These are phyloP conservation scores for Daldinia caldariorum DNA, from an alignment of 495 filamentous ascomycete species.

Conservation along the genomic window DNA sequence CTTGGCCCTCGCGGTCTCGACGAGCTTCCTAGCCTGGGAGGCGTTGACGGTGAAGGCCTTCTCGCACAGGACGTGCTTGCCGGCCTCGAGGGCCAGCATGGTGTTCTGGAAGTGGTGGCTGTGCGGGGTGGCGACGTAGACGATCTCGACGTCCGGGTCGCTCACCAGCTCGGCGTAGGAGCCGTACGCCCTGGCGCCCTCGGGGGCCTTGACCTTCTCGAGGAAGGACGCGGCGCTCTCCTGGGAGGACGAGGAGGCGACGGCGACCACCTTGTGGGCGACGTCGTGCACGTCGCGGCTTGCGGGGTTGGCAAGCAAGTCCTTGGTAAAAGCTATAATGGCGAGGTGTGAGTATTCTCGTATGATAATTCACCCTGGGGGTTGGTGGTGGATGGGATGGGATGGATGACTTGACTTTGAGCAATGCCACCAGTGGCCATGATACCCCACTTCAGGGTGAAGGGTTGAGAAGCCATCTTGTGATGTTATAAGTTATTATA, in stretches of 20 bases:
- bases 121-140: slow-evolving; percentile 95
- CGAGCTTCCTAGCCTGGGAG: slow-evolving; percentile 77
- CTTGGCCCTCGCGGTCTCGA: slow-evolving; percentile 78
- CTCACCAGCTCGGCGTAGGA: slow-evolving; percentile 81
- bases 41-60: slow-evolving; percentile 94
- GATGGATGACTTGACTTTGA: slow-evolving; percentile 61
- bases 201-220: slow-evolving; percentile 68
- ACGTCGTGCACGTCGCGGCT: slow-evolving; percentile 77
- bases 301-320: slow-evolving; percentile 81
- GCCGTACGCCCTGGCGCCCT: slow-evolving; percentile 76
- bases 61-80: slow-evolving; percentile 91
- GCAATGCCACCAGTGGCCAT: slow-evolving; percentile 86
- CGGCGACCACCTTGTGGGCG: slow-evolving; percentile 80
- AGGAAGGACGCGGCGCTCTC: slow-evolving; percentile 78
- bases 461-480: slow-evolving; percentile 61
- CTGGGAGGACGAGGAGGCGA: slow-evolving; percentile 79
- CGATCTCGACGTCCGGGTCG: slow-evolving; percentile 81
- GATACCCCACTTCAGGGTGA: slow-evolving; percentile 80
- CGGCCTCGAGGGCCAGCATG: slow-evolving; percentile 80
- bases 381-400: too few relatives aligned
- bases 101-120: slow-evolving; percentile 95
- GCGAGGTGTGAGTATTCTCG: slow-evolving; percentile 13
- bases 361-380: too few relatives aligned
- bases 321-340: slow-evolving; percentile 75
- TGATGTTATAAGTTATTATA: not conserved